Percentiles rank a stretch among this genome's conserved stretches.
These are phyloP conservation scores for Boletus sp. DNA, from an alignment of 768 basidiomycete species.

Conservation along the genomic window DNA sequence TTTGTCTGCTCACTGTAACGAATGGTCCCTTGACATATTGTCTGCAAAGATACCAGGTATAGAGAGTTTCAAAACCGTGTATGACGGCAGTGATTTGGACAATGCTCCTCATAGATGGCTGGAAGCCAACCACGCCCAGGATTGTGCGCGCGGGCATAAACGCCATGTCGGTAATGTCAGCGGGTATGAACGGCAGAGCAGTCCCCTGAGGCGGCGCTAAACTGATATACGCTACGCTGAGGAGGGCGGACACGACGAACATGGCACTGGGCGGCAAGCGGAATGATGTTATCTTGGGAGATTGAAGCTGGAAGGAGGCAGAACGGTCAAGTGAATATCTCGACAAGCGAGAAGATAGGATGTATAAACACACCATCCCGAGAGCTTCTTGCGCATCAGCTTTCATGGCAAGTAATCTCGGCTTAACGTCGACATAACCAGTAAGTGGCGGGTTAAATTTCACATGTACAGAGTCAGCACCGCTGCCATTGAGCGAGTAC, in stretches of 20 bases:
- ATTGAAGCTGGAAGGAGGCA: constrained; percentile 47
- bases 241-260: constrained; percentile 10
- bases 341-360: neutral
- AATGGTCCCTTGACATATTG: constrained; percentile 24
- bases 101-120: constrained; percentile 9
- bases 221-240: constrained; percentile 19
- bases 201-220: constrained; percentile 21
- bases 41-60: constrained; percentile 30
- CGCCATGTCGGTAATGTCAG: constrained; percentile 3
- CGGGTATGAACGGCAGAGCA: constrained; percentile 16
- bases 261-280: constrained; percentile 40
- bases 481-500: constrained; percentile 53
- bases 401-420: constrained; percentile 77
- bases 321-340: neutral
- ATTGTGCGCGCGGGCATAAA: constrained; percentile 25
- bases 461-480: constrained; percentile 48
- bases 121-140: constrained; percentile 15
- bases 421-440: constrained; percentile 81
- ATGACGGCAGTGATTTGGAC: neutral
- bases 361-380: constrained; percentile 59
- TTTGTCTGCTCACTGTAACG: constrained; percentile 15
- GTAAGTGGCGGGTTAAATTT: constrained; percentile 67
- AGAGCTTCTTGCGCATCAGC: constrained; percentile 74
- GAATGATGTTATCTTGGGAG: constrained; percentile 62
- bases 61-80: constrained; percentile 29